These are phyloP conservation scores for Shiraia sp. DNA, from an alignment of 2,329 filamentous ascomycete genomes.

Conservation along the genomic window DNA sequence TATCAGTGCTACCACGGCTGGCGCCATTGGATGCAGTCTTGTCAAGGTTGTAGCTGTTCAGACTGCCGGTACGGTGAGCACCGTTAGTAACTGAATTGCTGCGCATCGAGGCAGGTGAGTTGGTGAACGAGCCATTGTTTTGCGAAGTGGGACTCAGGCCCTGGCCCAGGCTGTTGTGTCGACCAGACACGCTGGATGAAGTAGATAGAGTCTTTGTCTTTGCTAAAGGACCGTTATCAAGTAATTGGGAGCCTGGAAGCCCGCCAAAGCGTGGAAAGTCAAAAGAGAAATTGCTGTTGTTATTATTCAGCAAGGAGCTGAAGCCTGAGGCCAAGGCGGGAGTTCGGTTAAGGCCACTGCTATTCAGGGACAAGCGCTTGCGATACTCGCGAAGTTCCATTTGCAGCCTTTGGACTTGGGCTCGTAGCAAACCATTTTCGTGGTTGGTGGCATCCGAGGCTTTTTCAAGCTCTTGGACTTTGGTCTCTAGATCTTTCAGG, in stretches of 20 bases:
- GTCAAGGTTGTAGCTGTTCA: slow-evolving; percentile 29
- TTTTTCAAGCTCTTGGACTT: slow-evolving; percentile 71
- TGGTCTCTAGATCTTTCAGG: slow-evolving; percentile 70
- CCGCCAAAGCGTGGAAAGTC: slow-evolving; percentile 94
- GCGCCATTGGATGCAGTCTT: slow-evolving; percentile 14
- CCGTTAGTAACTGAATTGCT: slow-evolving; percentile 42
- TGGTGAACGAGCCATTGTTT: slow-evolving; percentile 23
- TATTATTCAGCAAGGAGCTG: slow-evolving; percentile 52
- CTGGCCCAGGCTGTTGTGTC: slow-evolving; percentile 38
- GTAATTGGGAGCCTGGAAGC: slow-evolving; percentile 61
- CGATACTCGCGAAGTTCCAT: slow-evolving; percentile 87
- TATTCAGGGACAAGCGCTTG: slow-evolving; percentile 74
- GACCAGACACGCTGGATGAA: slow-evolving; percentile 26
- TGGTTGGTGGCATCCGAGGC: slow-evolving; percentile 79
- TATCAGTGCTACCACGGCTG: slow-evolving; percentile 46
- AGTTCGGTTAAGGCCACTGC: slow-evolving; percentile 51
- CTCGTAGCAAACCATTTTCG: slow-evolving; percentile 81
- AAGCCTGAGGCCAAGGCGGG: slow-evolving; percentile 51
- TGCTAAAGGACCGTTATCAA: slow-evolving; percentile 51
- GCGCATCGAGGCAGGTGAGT: slow-evolving; percentile 30
- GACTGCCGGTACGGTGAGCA: slow-evolving; percentile 41
- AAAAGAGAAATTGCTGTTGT: slow-evolving; percentile 85
- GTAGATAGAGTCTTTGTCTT: slow-evolving; percentile 33
- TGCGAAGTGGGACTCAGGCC: slow-evolving; percentile 45
- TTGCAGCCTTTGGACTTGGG: slow-evolving; percentile 87